Evolutionary conservation across 306 rosid species (phyloP).

Genomic region (Sechiopsis laciniata): DNA sequence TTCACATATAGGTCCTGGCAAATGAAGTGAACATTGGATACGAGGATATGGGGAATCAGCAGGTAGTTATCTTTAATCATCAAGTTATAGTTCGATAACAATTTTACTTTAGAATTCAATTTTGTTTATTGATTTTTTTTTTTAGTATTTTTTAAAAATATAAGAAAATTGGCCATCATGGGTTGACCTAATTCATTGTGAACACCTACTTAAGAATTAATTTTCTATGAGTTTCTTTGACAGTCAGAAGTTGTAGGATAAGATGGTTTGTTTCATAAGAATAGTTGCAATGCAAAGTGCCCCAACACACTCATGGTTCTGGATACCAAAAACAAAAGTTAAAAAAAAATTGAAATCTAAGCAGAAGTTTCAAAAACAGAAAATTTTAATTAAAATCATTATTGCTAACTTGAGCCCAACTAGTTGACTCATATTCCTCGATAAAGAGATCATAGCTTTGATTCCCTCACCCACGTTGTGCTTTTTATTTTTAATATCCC

Average conservation of each 20-base stretch:
- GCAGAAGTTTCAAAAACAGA: not conserved
- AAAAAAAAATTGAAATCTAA: not conserved
- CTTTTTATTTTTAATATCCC: too few species aligned
- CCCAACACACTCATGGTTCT: too few species aligned
- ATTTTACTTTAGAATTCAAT: not conserved
- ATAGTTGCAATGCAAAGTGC: too few species aligned
- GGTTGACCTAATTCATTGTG: too few species aligned
- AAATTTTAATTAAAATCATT: not conserved
- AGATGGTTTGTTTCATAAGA: too few species aligned
- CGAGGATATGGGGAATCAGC: constrained; percentile 91
- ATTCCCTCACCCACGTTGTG: too few species aligned
- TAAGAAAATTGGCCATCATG: not conserved
- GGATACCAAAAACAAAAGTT: too few species aligned
- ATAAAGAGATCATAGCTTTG: not conserved
- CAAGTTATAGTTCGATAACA: not conserved
- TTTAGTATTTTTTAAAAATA: not conserved
- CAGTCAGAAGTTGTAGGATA: too few species aligned
- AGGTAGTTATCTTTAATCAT: constrained; percentile 50
- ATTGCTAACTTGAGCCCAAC: too few species aligned
- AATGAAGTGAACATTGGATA: constrained; percentile 87
- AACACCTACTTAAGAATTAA: too few species aligned
- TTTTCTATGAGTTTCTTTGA: too few species aligned
- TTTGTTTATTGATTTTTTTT: not conserved
- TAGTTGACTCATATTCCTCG: too few species aligned
- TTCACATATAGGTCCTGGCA: constrained; percentile 59